Percentiles rank a stretch among this genome's conserved stretches.
Conservation (phyloP, 345 rosid species). For the Eucalyptus albens region DNA sequence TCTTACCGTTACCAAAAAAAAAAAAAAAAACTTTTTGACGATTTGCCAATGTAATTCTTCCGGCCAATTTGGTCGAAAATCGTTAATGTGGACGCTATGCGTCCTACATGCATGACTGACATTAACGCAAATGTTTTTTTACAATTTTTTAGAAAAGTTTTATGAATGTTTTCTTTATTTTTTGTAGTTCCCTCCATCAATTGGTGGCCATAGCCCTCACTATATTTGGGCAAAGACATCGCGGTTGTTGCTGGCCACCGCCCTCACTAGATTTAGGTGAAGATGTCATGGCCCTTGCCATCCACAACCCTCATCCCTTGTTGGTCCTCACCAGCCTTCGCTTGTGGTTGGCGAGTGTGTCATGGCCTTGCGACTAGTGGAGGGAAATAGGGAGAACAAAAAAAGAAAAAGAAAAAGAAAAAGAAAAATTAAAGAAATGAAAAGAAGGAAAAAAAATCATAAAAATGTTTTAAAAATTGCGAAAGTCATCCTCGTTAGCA, state of each 20-base stretch:
- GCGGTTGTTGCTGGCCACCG: accelerated
- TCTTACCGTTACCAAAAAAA: too few species aligned
- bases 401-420: too few species aligned
- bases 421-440: too few species aligned
- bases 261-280: neutral
- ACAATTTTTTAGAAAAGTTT: accelerated
- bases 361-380: neutral
- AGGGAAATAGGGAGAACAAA: neutral
- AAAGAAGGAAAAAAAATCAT: too few species aligned
- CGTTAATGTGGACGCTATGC: too few species aligned
- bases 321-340: neutral
- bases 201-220: neutral
- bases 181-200: too few species aligned
- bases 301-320: neutral
- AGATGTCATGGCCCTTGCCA: accelerated
- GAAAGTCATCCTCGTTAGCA: accelerated
- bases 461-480: too few species aligned
- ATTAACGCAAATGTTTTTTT: too few species aligned
- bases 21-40: too few species aligned
- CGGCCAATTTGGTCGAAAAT: neutral
- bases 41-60: too few species aligned
- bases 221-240: neutral
- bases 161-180: too few species aligned
- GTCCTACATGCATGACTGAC: neutral
- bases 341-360: neutral